phyloP scores from a whole-genome alignment of 2,329 filamentous ascomycete genomes.

The Aspergillus eucalypticola region DNA sequence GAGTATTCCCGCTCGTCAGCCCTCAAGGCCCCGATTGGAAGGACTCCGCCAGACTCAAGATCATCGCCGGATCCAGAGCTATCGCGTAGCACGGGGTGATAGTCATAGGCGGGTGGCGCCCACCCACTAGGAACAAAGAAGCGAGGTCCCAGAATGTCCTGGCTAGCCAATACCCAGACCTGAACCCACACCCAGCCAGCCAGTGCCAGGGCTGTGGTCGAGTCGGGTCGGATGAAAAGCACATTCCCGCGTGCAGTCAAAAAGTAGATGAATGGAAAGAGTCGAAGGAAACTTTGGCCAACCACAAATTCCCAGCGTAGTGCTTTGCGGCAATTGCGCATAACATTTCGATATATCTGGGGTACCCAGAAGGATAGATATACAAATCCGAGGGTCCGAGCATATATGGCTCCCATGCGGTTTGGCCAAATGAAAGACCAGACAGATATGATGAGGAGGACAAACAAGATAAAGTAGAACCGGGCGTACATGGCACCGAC shows the following conservation, averaged over 20 bases:
- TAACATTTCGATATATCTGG: slow-evolving; percentile 86
- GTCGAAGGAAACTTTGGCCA: slow-evolving; percentile 75
- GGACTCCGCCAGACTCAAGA: slow-evolving; percentile 69
- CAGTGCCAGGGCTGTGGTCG: slow-evolving; percentile 63
- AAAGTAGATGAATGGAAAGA: slow-evolving; percentile 83
- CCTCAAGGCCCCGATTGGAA: slow-evolving; percentile 74
- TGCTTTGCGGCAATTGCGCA: slow-evolving; percentile 87
- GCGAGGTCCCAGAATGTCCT: slow-evolving; percentile 84
- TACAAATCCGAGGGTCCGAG: slow-evolving; percentile 64
- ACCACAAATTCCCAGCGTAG: slow-evolving; percentile 89
- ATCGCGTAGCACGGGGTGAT: slow-evolving; percentile 78
- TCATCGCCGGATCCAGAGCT: slow-evolving; percentile 62
- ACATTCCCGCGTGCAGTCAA: slow-evolving; percentile 78
- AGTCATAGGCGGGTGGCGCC: slow-evolving; percentile 75
- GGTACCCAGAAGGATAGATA: slow-evolving; percentile 93
- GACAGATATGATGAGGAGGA: slow-evolving; percentile 59
- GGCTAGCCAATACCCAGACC: slow-evolving; percentile 72
- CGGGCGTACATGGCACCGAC: slow-evolving; percentile 62
- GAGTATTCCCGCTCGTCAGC: slow-evolving; percentile 44
- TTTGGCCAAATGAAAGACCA: slow-evolving; percentile 60
- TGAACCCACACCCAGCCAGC: slow-evolving; percentile 86
- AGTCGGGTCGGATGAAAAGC: slow-evolving; percentile 71
- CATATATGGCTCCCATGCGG: slow-evolving; percentile 55
- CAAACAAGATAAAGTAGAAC: slow-evolving; percentile 62
- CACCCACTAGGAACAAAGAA: slow-evolving; percentile 74